These are phyloP conservation scores for Poronia punctata DNA, from an alignment of 495 filamentous ascomycete species.

Conservation along the genomic window DNA sequence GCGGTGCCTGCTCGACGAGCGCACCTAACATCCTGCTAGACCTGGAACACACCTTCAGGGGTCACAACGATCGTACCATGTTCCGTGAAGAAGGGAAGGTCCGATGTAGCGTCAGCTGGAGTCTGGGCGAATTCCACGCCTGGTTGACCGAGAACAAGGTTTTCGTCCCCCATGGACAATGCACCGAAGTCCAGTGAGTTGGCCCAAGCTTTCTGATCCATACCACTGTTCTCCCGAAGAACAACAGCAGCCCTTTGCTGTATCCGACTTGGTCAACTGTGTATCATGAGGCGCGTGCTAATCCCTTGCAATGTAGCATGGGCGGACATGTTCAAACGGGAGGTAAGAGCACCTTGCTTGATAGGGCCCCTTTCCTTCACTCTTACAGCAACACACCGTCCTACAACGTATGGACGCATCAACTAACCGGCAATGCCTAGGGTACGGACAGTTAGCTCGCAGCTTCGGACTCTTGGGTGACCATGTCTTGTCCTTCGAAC, in stretches of 20 bases:
- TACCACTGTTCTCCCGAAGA: too few species aligned
- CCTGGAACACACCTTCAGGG: slow-evolving; percentile 26
- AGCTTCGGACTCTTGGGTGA: slow-evolving; percentile 39
- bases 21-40: slow-evolving; percentile 32
- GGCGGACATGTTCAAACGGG: slow-evolving; percentile 39
- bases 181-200: slow-evolving; percentile 27
- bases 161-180: slow-evolving; percentile 40
- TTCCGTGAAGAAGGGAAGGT: slow-evolving; percentile 25
- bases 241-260: too few species aligned
- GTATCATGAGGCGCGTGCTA: too few species aligned
- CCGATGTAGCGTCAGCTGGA: slow-evolving; percentile 34
- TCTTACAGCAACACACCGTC: neutral
- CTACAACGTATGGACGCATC: neutral
- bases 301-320: slow-evolving; percentile 8
- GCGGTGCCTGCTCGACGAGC: slow-evolving; percentile 31
- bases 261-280: too few species aligned
- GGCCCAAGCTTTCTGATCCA: neutral
- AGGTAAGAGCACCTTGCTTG: slow-evolving; percentile 11
- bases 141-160: slow-evolving; percentile 26
- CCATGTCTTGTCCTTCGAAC: slow-evolving; percentile 30
- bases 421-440: slow-evolving; percentile 8
- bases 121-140: slow-evolving; percentile 28
- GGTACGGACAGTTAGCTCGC: slow-evolving; percentile 34
- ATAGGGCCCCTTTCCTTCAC: too few species aligned
- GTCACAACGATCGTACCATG: slow-evolving; percentile 17